Evolutionary conservation across 2,329 filamentous ascomycete genomes (phyloP).

Genomic region (Colletotrichum navitas): DNA sequence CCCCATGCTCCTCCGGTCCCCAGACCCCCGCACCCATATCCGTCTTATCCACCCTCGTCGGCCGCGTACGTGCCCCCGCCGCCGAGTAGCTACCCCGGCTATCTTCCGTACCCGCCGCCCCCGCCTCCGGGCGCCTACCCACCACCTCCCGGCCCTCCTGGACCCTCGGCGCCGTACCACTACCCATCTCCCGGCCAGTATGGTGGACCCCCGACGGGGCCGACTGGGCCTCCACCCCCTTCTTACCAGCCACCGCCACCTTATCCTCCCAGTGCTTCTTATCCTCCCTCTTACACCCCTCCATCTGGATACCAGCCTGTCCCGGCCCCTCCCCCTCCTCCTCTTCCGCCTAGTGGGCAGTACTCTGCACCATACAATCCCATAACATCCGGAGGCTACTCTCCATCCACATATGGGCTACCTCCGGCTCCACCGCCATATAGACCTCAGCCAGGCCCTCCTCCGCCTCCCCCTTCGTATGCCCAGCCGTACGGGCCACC

Average conservation of each 20-base stretch:
- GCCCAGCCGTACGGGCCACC: conserved; percentile 16
- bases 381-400: conserved; percentile 15
- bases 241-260: conserved; percentile 34
- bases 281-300: conserved; percentile 29
- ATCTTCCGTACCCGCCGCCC: conserved; percentile 24
- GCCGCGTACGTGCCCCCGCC: conserved; percentile 29
- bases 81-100: conserved; percentile 25
- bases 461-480: conserved; percentile 16
- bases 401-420: not conserved
- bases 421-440: conserved; percentile 17
- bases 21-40: conserved; percentile 33
- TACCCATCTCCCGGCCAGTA: conserved; percentile 47
- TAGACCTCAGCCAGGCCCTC: conserved; percentile 7
- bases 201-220: conserved; percentile 46
- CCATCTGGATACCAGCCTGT: conserved; percentile 23
- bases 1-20: conserved; percentile 39
- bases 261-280: conserved; percentile 21
- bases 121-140: conserved; percentile 31
- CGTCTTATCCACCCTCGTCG: conserved; percentile 31
- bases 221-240: conserved; percentile 42
- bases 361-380: conserved; percentile 18
- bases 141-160: conserved; percentile 26
- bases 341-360: conserved; percentile 21
- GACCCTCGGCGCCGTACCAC: conserved; percentile 15
- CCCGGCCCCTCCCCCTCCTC: conserved; percentile 29